phyloP scores from a whole-genome alignment of 805 yeast genomes.

The Teunomyces funiuensis region DNA sequence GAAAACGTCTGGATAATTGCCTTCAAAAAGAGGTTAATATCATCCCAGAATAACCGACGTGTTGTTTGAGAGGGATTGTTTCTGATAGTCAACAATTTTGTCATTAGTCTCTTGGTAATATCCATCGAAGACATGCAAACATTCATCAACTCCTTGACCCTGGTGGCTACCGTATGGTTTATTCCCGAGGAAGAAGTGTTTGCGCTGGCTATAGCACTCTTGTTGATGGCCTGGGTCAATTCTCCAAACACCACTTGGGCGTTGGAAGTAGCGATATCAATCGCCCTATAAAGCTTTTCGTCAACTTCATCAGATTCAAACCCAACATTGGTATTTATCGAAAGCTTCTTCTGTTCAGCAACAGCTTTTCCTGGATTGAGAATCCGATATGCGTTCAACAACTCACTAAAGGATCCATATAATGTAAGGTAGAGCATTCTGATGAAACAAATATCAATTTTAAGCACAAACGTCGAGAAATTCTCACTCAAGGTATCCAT shows the following conservation, averaged over 20 bases:
- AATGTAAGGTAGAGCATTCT: slow-evolving; percentile 61
- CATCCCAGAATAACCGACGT: slow-evolving; percentile 77
- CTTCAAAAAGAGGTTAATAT: slow-evolving; percentile 76
- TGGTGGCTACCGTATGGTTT: slow-evolving; percentile 51
- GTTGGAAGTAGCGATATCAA: slow-evolving; percentile 59
- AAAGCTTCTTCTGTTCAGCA: slow-evolving; percentile 14
- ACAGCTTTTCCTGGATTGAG: slow-evolving; percentile 24
- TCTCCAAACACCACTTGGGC: slow-evolving; percentile 81
- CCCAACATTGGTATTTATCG: slow-evolving; percentile 20
- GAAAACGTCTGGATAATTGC: slow-evolving; percentile 82
- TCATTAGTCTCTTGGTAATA: slow-evolving; percentile 65
- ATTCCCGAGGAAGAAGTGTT: slow-evolving; percentile 18
- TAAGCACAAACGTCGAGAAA: slow-evolving; percentile 48
- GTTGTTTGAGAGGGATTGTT: slow-evolving; percentile 49
- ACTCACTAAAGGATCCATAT: slow-evolving; percentile 63
- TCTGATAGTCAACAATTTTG: slow-evolving; percentile 51
- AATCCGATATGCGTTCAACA: slow-evolving; percentile 61
- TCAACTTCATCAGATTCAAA: slow-evolving; percentile 54
- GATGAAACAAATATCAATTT: slow-evolving; percentile 62
- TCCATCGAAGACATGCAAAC: slow-evolving; percentile 82
- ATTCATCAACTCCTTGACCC: slow-evolving; percentile 72
- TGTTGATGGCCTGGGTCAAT: slow-evolving; percentile 63
- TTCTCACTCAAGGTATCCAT: slow-evolving; percentile 49
- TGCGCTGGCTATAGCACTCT: slow-evolving; percentile 56
- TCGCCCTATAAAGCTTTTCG: slow-evolving; percentile 62